These are phyloP conservation scores for Cephalotrichum gorgonifer DNA, from an alignment of 2,329 filamentous ascomycete species.

Conservation along the genomic window DNA sequence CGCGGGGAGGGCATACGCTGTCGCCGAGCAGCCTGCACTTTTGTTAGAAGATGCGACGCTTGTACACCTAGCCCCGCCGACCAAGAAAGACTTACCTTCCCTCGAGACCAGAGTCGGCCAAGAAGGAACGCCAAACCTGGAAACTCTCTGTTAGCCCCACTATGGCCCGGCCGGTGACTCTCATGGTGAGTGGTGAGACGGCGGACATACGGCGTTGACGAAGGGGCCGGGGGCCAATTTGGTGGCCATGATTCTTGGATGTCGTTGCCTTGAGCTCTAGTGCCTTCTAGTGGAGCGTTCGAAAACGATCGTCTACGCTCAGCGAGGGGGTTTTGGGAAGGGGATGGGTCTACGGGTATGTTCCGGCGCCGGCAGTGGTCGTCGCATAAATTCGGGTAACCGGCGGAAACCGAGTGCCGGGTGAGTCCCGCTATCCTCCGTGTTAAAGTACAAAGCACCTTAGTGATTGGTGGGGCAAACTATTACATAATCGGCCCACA, in stretches of 20 bases:
- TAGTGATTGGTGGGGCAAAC: no score
- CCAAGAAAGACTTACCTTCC: constrained; percentile 52
- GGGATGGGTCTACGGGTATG: no score
- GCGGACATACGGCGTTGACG: constrained; percentile 44
- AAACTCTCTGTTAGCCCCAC: neutral
- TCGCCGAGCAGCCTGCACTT: constrained; percentile 26
- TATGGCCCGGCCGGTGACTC: no score
- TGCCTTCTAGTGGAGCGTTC: neutral
- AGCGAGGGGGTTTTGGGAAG: no score
- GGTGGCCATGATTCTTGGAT: neutral
- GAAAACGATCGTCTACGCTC: neutral
- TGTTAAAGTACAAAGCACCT: no score
- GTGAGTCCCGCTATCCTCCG: no score
- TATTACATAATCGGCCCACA: no score
- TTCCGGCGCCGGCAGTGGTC: no score
- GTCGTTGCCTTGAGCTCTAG: neutral
- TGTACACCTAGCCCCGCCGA: neutral
- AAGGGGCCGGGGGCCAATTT: constrained; percentile 7
- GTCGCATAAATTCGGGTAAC: no score
- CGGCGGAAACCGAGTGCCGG: no score
- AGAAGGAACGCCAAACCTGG: constrained; percentile 78
- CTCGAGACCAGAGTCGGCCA: constrained; percentile 76
- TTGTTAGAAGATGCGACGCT: neutral
- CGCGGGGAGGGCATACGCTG: constrained; percentile 22
- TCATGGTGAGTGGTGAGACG: neutral